A percentile compares a stretch with the other conserved stretches of the same genome.
phyloP scores from a whole-genome alignment of 345 rosid species.

The Camelina hispida region DNA sequence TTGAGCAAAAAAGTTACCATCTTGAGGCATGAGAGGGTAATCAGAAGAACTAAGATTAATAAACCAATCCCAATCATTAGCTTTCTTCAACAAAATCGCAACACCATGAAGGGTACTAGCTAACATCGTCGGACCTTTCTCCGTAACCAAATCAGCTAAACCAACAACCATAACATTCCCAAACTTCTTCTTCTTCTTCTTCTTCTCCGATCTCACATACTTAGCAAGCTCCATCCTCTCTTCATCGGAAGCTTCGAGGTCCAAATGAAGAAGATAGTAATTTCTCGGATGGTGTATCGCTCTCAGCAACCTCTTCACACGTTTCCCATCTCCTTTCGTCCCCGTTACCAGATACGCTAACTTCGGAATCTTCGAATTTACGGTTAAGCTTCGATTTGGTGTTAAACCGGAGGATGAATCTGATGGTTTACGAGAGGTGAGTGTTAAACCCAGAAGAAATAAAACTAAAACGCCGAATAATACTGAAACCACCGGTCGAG shows the following conservation, averaged over 20 bases:
- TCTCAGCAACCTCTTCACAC: slow-evolving; percentile 64
- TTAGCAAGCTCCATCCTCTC: slow-evolving; percentile 83
- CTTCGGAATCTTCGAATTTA: slow-evolving; percentile 49
- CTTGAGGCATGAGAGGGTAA: slow-evolving; percentile 91
- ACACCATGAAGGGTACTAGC: slow-evolving; percentile 77
- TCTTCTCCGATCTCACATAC: slow-evolving; percentile 66
- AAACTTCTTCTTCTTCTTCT: slow-evolving; percentile 42
- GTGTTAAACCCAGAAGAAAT: slow-evolving; percentile 49
- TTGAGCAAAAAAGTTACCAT: slow-evolving; percentile 54
- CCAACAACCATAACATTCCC: slow-evolving; percentile 88
- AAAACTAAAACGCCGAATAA: slow-evolving; percentile 47
- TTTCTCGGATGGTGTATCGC: slow-evolving; percentile 85
- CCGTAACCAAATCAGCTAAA: slow-evolving; percentile 76
- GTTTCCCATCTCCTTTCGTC: slow-evolving; percentile 69
- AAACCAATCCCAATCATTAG: slow-evolving; percentile 95
- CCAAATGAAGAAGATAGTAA: slow-evolving; percentile 79
- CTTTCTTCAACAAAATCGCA: slow-evolving; percentile 72
- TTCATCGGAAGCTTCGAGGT: slow-evolving; percentile 77
- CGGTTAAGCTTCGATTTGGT: slow-evolving; percentile 30
- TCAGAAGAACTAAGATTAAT: slow-evolving; percentile 80
- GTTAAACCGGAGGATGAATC: slow-evolving; percentile 30
- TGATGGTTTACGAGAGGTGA: slow-evolving; percentile 46
- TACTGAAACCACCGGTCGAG: slow-evolving; percentile 52
- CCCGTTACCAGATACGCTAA: slow-evolving; percentile 82
- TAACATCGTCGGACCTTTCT: slow-evolving; percentile 82